These are phyloP conservation scores for Cordyceps cateniannulata DNA, from an alignment of 2,329 filamentous ascomycete genomes.

Conservation along the genomic window DNA sequence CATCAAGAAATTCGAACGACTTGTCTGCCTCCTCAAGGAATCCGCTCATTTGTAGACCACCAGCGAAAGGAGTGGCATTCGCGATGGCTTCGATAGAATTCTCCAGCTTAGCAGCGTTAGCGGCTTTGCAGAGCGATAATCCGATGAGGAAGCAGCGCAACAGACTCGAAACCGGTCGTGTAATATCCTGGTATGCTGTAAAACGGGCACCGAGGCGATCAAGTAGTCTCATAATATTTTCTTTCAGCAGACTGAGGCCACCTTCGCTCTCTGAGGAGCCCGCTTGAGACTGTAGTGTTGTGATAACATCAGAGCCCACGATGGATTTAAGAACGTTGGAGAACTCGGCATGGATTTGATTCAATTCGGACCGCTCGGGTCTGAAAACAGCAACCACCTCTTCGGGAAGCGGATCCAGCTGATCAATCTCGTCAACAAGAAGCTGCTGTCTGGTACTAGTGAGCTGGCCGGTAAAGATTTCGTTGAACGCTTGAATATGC, in stretches of 20 bases:
- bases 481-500: slow-evolving; percentile 60
- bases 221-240: slow-evolving; percentile 61
- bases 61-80: slow-evolving; percentile 48
- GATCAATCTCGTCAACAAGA: slow-evolving; percentile 53
- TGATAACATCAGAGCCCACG: slow-evolving; percentile 40
- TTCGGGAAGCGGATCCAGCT: slow-evolving; percentile 60
- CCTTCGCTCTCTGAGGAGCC: slow-evolving; percentile 18
- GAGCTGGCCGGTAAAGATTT: slow-evolving; percentile 58
- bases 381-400: slow-evolving; percentile 63
- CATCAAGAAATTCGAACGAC: slow-evolving; percentile 44
- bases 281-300: slow-evolving; percentile 23
- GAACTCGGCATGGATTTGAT: slow-evolving; percentile 75
- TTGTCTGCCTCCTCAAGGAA: slow-evolving; percentile 16
- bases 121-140: slow-evolving; percentile 51
- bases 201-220: slow-evolving; percentile 64
- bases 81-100: slow-evolving; percentile 31
- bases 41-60: slow-evolving; percentile 27
- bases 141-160: slow-evolving; percentile 74
- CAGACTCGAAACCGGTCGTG: slow-evolving; percentile 69
- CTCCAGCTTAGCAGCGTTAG: slow-evolving; percentile 37
- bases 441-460: slow-evolving; percentile 61
- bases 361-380: slow-evolving; percentile 60
- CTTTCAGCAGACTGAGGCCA: slow-evolving; percentile 44
- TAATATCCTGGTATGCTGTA: slow-evolving; percentile 78
- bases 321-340: slow-evolving; percentile 65